Conservation (phyloP, 2,329 filamentous ascomycete genomes). For the Orbilia oligospora region DNA sequence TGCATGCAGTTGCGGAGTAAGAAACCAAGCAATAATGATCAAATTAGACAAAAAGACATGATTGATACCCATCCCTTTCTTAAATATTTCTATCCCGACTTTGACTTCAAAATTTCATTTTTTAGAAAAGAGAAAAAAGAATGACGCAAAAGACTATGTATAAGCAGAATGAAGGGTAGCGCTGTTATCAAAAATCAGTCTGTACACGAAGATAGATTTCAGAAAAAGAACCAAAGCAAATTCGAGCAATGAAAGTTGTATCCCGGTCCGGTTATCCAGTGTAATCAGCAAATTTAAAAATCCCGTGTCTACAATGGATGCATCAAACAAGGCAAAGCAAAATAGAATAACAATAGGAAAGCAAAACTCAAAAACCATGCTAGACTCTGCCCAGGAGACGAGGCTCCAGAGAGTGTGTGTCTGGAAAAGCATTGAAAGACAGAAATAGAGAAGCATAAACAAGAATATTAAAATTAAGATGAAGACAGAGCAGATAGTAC, state of each 20-base stretch:
- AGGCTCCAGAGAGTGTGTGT: slow-evolving; percentile 6
- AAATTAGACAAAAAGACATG: slow-evolving; percentile 4
- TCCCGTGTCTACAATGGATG: slow-evolving; percentile 57
- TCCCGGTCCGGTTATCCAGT: slow-evolving; percentile 60
- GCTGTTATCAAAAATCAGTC: slow-evolving; percentile 51
- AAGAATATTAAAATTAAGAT: slow-evolving; percentile 58
- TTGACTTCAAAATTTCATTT: slow-evolving; percentile 32
- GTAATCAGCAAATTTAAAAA: slow-evolving; percentile 57
- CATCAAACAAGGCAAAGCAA: slow-evolving; percentile 38
- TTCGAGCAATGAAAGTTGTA: slow-evolving; percentile 47
- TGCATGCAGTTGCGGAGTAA: slow-evolving; percentile 13
- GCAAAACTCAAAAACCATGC: slow-evolving; percentile 19
- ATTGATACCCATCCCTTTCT: slow-evolving; percentile 53
- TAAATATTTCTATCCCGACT: slow-evolving; percentile 53
- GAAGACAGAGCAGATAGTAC: slow-evolving; percentile 35
- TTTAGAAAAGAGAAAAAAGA: slow-evolving; percentile 19
- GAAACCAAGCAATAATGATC: background rate
- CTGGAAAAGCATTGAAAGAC: slow-evolving; percentile 15
- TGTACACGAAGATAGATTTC: slow-evolving; percentile 40
- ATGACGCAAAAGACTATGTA: slow-evolving; percentile 40
- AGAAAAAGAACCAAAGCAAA: slow-evolving; percentile 5
- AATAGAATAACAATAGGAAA: slow-evolving; percentile 19
- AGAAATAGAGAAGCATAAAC: slow-evolving; percentile 32
- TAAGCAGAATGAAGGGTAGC: slow-evolving; percentile 33
- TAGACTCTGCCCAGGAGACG: slow-evolving; percentile 13